A percentile compares a stretch with the other conserved stretches of the same genome.
Conservation (phyloP, 768 basidiomycete genomes). For the Amanita pseudoporphyria region DNA sequence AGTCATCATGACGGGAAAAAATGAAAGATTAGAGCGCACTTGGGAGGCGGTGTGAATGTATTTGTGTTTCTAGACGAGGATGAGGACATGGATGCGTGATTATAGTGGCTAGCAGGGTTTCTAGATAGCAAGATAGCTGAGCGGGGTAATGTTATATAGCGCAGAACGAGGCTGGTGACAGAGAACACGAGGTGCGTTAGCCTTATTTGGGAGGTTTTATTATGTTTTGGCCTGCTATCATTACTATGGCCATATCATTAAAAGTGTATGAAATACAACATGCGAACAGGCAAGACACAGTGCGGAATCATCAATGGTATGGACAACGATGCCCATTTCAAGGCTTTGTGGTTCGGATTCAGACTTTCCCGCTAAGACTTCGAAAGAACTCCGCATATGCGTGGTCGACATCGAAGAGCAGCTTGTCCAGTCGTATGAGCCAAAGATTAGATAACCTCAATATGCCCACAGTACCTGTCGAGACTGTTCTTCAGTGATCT, state of each 20-base stretch:
- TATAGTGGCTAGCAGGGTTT: too few relatives aligned
- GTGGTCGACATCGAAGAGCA: slow-evolving; percentile 95
- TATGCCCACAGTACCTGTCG: slow-evolving; percentile 53
- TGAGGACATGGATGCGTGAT: too few relatives aligned
- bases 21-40: slow-evolving; percentile 6
- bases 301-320: too few relatives aligned
- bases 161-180: background rate
- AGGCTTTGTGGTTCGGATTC: background rate
- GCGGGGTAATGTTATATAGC: too few relatives aligned
- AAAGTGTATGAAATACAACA: too few relatives aligned
- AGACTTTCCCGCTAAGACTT: slow-evolving; percentile 45
- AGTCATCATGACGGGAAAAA: background rate
- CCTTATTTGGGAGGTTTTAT: background rate
- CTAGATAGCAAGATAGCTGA: too few relatives aligned
- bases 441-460: background rate
- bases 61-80: slow-evolving; percentile 6
- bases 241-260: too few relatives aligned
- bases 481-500: slow-evolving; percentile 91
- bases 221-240: too few relatives aligned
- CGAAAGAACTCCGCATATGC: slow-evolving; percentile 92
- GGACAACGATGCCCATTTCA: too few relatives aligned
- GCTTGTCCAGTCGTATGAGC: slow-evolving; percentile 28
- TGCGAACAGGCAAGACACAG: too few relatives aligned
- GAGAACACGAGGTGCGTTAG: slow-evolving; percentile 2
- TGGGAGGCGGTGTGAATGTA: slow-evolving; percentile 9